Evolutionary conservation across 208 protist genomes (phyloP).

Genomic region (Tritrichomonas musculus): DNA sequence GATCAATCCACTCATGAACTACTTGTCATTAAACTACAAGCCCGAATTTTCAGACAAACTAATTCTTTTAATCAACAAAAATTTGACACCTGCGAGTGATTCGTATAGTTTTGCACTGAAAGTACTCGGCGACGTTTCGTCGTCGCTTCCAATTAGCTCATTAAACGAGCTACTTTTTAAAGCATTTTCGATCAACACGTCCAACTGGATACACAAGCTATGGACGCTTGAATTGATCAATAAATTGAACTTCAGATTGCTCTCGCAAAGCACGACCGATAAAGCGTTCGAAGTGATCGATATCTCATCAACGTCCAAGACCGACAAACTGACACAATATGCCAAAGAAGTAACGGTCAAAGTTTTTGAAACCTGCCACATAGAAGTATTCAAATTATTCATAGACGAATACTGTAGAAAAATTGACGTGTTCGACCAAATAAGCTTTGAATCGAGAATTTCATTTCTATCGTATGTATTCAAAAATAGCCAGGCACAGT

Average conservation of each 20-base stretch:
- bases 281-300: background rate
- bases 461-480: background rate
- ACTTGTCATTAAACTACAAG: background rate
- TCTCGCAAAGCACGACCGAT: background rate
- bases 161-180: background rate
- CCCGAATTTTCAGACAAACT: background rate
- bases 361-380: background rate
- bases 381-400: slow-evolving; percentile 3
- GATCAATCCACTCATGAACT: background rate
- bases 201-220: background rate
- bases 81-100: background rate
- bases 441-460: background rate
- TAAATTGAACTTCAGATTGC: background rate
- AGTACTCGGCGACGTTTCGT: background rate
- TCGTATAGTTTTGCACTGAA: background rate
- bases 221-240: background rate
- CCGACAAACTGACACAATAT: background rate
- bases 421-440: background rate
- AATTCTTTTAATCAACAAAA: background rate
- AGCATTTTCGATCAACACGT: background rate
- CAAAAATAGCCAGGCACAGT: background rate
- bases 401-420: background rate
- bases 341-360: background rate
- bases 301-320: background rate
- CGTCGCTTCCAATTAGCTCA: background rate